Conservation (phyloP, 768 basidiomycete genomes). For the Kwoniella mangroviensis region DNA sequence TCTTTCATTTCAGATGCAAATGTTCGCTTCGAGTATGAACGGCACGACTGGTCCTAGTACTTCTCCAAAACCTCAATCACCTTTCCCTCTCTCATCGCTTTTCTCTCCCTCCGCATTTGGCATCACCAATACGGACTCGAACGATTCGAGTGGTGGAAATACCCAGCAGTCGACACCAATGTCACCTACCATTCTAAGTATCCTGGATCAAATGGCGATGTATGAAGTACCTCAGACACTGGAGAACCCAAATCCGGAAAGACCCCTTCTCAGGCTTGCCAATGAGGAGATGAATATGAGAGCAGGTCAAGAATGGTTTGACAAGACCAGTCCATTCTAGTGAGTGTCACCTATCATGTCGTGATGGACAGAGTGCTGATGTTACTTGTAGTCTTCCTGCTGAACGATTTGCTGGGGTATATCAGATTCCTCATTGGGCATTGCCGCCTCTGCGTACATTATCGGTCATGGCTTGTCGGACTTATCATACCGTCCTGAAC, state of each 20-base stretch:
- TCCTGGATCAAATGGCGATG: constrained; percentile 41
- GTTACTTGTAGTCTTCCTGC: constrained; percentile 41
- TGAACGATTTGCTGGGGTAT: constrained; percentile 55
- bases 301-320: constrained; percentile 40
- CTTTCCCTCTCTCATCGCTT: constrained; percentile 39
- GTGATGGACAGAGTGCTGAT: not conserved
- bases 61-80: constrained; percentile 36
- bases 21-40: constrained; percentile 16
- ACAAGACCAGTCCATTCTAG: constrained; percentile 54
- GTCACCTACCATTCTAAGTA: constrained; percentile 26
- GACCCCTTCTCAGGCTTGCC: constrained; percentile 51
- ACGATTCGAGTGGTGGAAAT: constrained; percentile 14
- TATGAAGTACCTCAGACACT: constrained; percentile 41
- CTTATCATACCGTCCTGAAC: constrained; percentile 54
- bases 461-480: constrained; percentile 56
- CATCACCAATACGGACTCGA: constrained; percentile 3
- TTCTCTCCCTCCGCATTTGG: constrained; percentile 45
- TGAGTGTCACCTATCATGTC: constrained; percentile 20
- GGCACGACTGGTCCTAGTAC: not conserved
- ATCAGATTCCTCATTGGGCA: constrained; percentile 57
- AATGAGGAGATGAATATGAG: constrained; percentile 17
- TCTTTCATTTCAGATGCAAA: constrained; percentile 11
- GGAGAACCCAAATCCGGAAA: constrained; percentile 51
- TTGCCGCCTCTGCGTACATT: constrained; percentile 55
- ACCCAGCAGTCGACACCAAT: constrained; percentile 14